Base-by-base conservation (phyloP, 257 asterid genomes). In the Phtheirospermum japonicum region DNA sequence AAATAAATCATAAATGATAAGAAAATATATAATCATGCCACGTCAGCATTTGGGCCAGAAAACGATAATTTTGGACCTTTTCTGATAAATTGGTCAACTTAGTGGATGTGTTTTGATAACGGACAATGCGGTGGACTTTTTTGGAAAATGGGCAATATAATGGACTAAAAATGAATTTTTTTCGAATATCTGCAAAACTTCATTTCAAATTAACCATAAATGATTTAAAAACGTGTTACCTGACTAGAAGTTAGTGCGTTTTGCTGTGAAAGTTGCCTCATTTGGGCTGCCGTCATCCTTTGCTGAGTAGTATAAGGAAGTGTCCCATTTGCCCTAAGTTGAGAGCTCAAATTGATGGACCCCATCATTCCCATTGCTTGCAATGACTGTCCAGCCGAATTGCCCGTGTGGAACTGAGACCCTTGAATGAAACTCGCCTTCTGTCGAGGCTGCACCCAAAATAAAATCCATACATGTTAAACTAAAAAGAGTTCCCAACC, bases 341-440 rank as follows among this genome's bases (percentile, higher is more conserved):
- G 95, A 67, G 98, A 70, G 75, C 66, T 75, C 80, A 88, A 61
- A 71, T 79, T 88, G 59, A 82, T 68, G 36, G 88, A 36, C 12
- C 84, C 84, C 83, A 84, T 73, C 84, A 85, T 80, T 64, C 94
- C 94, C 95, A 85, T 77, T 65, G 76, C 83, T 71, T 81, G 89
- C 75, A 88, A 76, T 14, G 93, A 76, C 78, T 86, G 95, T 33
- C 89, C 99, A 49, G 91, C 75, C 72, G 93, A 69, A 79, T 76
- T 89, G 58, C 94, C 88, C 2, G 85, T 73, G 67, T 84, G 92
- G 66, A 82, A 81, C 79, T 89, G 99, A 51, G 88, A 80, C 63
- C 94, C 95, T 77, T 77, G 96, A 80, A 81, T 70, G 58, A 85
- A 76, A 52, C 83, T 88, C 4, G 90, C 81, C 80, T 89, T 86